Evolutionary conservation across 306 rosid species (phyloP), one percentile per base, ranked within the genome.

Genomic region (Castanopsis chinensis): DNA sequence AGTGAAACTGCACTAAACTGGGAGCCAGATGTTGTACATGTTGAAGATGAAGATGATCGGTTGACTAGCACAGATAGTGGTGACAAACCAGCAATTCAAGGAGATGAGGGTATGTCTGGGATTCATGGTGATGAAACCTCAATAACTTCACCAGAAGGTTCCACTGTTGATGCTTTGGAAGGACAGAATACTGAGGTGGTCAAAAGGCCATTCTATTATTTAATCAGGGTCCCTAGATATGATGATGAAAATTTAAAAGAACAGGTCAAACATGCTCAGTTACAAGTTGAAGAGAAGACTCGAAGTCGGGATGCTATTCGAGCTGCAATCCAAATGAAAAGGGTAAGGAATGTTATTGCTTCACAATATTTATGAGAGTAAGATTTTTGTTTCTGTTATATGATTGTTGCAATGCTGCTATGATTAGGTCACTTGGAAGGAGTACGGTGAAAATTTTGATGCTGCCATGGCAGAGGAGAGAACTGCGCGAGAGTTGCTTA

Each of bases 231-330:
- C 53, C 98, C 97, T 12, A 83, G 94, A 87, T 86, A 73, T 56
- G 97, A 91, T 69, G 89, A 90, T 2, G 91, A 78, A 49, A 87
- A 83, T 52, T 59, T 90, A 10, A 91, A 81, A 90, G 94, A 91
- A 76, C 80, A 85, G 84, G 90, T 91, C 61, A 75, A 81, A 71
- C 70, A 32, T 61, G 93, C 91, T 72, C 78, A 82, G 74, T 70
- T 55, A 28, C 86, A 70, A 58, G 93, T 93, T 77, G 93, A 91
- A 19, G 86, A 83, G 81, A 89, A 80, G 81, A 93, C 94, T 61
- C 83, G 72, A 85, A 79, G 18, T 51, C 85, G 97, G 75, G 97
- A 90, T 63, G 86, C 81, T 20, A 63, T 91, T 74, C 86, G 87
- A 79, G 81, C 84, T 45, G 88, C 90, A 76, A 86, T 77, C 77